A percentile compares a stretch with the other conserved stretches of the same genome.
These are phyloP conservation scores for Tricholoma hemisulphureum DNA, from an alignment of 768 basidiomycete genomes.

Conservation along the genomic window DNA sequence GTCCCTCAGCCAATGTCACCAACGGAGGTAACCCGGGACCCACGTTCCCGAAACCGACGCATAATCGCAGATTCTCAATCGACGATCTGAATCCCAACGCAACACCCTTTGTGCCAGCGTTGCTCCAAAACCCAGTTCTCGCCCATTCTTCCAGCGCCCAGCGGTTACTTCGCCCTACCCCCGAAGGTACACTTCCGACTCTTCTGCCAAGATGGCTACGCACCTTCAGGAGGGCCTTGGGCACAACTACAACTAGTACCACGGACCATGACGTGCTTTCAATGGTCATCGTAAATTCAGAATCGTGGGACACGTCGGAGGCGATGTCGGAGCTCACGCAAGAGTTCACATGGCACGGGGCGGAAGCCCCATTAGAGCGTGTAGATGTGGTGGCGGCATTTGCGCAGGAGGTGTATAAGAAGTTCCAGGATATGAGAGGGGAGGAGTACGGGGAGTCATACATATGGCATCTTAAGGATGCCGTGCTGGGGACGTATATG, in stretches of 20 bases:
- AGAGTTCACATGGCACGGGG: slow-evolving; percentile 15
- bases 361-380: slow-evolving; percentile 7
- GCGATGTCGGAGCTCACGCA: slow-evolving; percentile 18
- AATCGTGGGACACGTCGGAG: slow-evolving; percentile 11
- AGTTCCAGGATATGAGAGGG: slow-evolving; percentile 12
- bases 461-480: slow-evolving; percentile 18
- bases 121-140: slow-evolving; percentile 6
- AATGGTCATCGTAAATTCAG: slow-evolving; percentile 10
- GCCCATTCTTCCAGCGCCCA: neutral
- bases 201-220: slow-evolving; percentile 13
- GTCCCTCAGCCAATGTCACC: neutral
- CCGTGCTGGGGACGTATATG: slow-evolving; percentile 15
- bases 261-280: slow-evolving; percentile 11
- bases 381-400: slow-evolving; percentile 8
- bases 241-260: neutral
- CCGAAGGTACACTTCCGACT: slow-evolving; percentile 4
- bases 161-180: slow-evolving; percentile 12
- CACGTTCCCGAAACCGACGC: neutral
- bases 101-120: slow-evolving; percentile 3
- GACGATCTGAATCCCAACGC: slow-evolving; percentile 4
- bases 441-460: slow-evolving; percentile 11
- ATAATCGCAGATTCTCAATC: neutral
- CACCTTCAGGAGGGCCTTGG: slow-evolving; percentile 11
- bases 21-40: neutral
- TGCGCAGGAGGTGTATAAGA: slow-evolving; percentile 7